Evolutionary conservation across 805 yeast species (phyloP).

Genomic region (Lachancea sp.): DNA sequence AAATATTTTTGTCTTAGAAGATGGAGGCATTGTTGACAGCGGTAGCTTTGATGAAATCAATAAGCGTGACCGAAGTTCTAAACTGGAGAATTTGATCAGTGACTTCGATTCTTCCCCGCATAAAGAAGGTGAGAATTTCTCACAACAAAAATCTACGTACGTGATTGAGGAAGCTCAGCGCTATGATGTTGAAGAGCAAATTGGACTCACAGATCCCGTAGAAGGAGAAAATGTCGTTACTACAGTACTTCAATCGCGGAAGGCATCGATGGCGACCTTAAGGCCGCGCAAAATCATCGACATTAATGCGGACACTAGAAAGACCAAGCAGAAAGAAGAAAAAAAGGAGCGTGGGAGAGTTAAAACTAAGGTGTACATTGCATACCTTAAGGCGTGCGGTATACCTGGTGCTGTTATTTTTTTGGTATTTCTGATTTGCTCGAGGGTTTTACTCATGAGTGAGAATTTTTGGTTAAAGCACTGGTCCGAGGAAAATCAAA

Average conservation of each 20-base stretch:
- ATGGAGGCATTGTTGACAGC: constrained; percentile 49
- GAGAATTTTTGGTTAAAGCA: constrained; percentile 60
- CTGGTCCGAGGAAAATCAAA: constrained; percentile 55
- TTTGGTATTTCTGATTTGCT: constrained; percentile 33
- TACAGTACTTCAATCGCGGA: constrained; percentile 32
- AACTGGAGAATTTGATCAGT: constrained; percentile 27
- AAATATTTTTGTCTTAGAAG: constrained; percentile 51
- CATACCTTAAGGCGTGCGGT: constrained; percentile 57
- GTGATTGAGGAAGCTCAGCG: constrained; percentile 15
- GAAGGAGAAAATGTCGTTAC: constrained; percentile 1
- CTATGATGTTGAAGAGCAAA: constrained; percentile 14
- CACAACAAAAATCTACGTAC: constrained; percentile 8
- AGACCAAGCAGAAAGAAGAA: constrained; percentile 45
- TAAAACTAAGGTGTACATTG: constrained; percentile 44
- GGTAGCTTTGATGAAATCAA: constrained; percentile 49
- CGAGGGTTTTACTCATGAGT: constrained; percentile 35
- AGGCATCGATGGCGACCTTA: constrained; percentile 62
- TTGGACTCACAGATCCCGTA: constrained; percentile 6
- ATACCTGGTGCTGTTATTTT: constrained; percentile 40
- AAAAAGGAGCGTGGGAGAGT: constrained; percentile 57
- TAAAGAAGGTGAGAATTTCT: constrained; percentile 15
- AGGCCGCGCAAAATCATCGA: constrained; percentile 35
- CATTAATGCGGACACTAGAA: constrained; percentile 25
- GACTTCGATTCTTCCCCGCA: constrained; percentile 21
- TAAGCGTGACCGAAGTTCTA: constrained; percentile 30